Conservation (phyloP, 352 stramenopile genomes). For the Globisporangium spiculum region DNA sequence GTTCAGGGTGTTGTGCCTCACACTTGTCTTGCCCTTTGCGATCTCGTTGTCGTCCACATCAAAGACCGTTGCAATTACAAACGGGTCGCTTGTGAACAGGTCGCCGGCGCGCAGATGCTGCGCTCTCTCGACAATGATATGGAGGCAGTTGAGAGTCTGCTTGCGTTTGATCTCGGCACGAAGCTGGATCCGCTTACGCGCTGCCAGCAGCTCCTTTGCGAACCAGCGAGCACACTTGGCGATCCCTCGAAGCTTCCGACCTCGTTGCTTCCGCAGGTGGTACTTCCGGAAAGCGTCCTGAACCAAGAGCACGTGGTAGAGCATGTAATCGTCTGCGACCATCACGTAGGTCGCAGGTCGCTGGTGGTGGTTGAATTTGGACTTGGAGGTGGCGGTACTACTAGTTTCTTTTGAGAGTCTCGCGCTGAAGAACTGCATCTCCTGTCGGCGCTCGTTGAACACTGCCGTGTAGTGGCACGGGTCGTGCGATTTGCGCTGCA, state of each 20-base stretch:
- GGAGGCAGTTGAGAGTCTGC: slow-evolving; percentile 47
- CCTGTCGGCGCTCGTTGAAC: slow-evolving; percentile 47
- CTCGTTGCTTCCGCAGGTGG: slow-evolving; percentile 18
- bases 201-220: slow-evolving; percentile 23
- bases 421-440: slow-evolving; percentile 58
- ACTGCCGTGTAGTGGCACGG: slow-evolving; percentile 54
- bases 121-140: slow-evolving; percentile 53
- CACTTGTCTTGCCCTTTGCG: slow-evolving; percentile 43
- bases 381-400: background rate
- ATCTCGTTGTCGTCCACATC: slow-evolving; percentile 33
- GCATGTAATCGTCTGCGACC: slow-evolving; percentile 43
- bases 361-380: slow-evolving; percentile 10
- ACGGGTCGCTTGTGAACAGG: slow-evolving; percentile 62
- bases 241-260: slow-evolving; percentile 31
- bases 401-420: slow-evolving; percentile 1
- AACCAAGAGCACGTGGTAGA: slow-evolving; percentile 68
- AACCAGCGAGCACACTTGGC: slow-evolving; percentile 29
- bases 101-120: slow-evolving; percentile 48
- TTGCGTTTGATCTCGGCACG: slow-evolving; percentile 30
- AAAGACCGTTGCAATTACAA: slow-evolving; percentile 33
- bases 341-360: slow-evolving; percentile 47
- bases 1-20: slow-evolving; percentile 48
- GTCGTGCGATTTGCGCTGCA: slow-evolving; percentile 24
- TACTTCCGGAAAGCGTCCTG: slow-evolving; percentile 61
- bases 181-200: slow-evolving; percentile 22